Evolutionary conservation across 2,329 filamentous ascomycete genomes (phyloP).

Genomic region (Pezicula radicicola): DNA sequence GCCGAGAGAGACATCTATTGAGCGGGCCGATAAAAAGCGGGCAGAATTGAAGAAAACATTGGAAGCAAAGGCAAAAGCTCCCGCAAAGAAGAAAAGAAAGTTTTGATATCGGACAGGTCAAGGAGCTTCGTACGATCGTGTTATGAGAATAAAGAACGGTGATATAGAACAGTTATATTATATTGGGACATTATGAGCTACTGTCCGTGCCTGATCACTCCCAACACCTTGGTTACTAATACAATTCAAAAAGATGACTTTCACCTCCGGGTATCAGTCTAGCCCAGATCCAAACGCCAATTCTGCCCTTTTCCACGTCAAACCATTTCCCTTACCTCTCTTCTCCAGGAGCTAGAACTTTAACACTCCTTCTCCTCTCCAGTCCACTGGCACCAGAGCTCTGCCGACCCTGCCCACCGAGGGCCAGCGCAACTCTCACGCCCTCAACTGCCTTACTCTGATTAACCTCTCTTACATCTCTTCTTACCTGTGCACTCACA

Average conservation of each 20-base stretch:
- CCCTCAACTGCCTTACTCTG: constrained; percentile 60
- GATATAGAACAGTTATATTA: no score
- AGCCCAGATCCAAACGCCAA: neutral
- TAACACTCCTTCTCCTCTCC: constrained; percentile 62
- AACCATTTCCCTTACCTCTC: constrained; percentile 7
- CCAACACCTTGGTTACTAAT: neutral
- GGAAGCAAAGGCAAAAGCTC: constrained; percentile 26
- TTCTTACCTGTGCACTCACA: constrained; percentile 30
- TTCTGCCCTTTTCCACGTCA: neutral
- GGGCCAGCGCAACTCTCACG: constrained; percentile 49
- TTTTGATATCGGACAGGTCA: constrained; percentile 17
- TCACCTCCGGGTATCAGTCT: constrained; percentile 1
- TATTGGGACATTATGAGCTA: no score
- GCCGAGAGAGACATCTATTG: constrained; percentile 23
- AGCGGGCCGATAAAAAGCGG: constrained; percentile 28
- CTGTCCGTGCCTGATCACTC: neutral
- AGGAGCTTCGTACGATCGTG: no score
- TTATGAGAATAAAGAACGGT: no score
- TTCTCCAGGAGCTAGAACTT: constrained; percentile 43
- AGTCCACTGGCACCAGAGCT: constrained; percentile 34
- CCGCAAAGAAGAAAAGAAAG: constrained; percentile 30
- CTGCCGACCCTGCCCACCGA: constrained; percentile 14
- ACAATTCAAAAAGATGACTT: neutral
- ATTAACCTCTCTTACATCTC: constrained; percentile 51
- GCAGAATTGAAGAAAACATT: constrained; percentile 24